phyloP scores from a whole-genome alignment of 1,284 basidiomycete genomes.

The Ceratobasidium sp. region DNA sequence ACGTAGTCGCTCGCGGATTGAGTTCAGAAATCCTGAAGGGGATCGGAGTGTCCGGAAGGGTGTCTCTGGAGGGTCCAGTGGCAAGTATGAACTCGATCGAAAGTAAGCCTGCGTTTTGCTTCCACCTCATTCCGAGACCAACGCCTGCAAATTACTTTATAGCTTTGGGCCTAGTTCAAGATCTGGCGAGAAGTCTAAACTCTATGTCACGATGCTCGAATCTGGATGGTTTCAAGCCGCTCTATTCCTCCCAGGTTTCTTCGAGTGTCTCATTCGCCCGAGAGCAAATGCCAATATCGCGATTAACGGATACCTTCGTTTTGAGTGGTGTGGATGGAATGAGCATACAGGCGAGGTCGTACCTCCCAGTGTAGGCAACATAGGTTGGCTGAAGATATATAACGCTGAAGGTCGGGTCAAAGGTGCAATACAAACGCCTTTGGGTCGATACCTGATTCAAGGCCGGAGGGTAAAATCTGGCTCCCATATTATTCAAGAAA shows the following conservation, averaged over 20 bases:
- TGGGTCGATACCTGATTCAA: slow-evolving; percentile 13
- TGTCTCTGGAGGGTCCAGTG: background rate
- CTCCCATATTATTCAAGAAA: background rate
- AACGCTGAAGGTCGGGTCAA: slow-evolving; percentile 25
- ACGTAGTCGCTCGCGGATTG: too few relatives aligned
- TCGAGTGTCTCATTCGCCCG: background rate
- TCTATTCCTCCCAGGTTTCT: background rate
- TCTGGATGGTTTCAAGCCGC: slow-evolving; percentile 7
- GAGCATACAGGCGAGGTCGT: background rate
- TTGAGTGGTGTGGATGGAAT: slow-evolving; percentile 28
- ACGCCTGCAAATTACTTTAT: background rate
- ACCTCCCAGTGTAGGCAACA: slow-evolving; percentile 1
- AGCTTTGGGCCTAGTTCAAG: background rate
- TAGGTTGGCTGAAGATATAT: slow-evolving; percentile 30
- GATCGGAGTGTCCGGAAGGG: background rate
- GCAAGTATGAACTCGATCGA: slow-evolving; percentile 21
- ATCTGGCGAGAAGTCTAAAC: background rate
- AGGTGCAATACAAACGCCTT: slow-evolving; percentile 21
- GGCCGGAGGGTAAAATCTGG: slow-evolving; percentile 12
- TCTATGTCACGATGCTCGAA: background rate
- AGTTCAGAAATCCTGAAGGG: background rate
- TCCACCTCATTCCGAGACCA: too few relatives aligned
- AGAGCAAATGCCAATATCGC: background rate
- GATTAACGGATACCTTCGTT: slow-evolving; percentile 19
- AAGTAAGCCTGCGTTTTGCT: slow-evolving; percentile 1